phyloP scores from a whole-genome alignment of 1,139 yeast species.

The Geotrichum cucujoidarum region DNA sequence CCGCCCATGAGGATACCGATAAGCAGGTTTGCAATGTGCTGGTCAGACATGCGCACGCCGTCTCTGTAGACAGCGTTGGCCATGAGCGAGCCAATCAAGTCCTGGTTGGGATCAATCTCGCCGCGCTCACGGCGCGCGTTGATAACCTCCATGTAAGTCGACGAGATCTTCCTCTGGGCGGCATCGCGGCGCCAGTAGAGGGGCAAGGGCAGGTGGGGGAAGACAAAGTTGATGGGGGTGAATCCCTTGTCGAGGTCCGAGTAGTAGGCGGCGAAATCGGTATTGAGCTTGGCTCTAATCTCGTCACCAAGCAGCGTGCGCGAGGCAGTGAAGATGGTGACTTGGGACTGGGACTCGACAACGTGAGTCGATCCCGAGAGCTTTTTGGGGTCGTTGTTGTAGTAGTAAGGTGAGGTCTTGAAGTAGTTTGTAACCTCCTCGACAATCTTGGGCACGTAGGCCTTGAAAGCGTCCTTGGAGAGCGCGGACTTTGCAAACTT shows the following conservation, averaged over 20 bases:
- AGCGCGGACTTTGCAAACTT: slow-evolving; percentile 90
- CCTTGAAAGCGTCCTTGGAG: slow-evolving; percentile 75
- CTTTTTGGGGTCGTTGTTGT: slow-evolving; percentile 33
- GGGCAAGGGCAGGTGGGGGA: slow-evolving; percentile 90
- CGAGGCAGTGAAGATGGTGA: slow-evolving; percentile 94
- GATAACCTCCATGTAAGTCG: slow-evolving; percentile 76
- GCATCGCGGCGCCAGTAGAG: slow-evolving; percentile 76
- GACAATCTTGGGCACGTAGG: slow-evolving; percentile 82
- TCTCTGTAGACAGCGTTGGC: slow-evolving; percentile 80
- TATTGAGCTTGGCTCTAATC: slow-evolving; percentile 76
- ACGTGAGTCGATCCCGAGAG: slow-evolving; percentile 59
- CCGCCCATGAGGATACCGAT: slow-evolving; percentile 99
- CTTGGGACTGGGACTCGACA: slow-evolving; percentile 84
- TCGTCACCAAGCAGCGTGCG: slow-evolving; percentile 88
- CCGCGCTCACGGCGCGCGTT: slow-evolving; percentile 58
- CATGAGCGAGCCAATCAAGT: slow-evolving; percentile 85
- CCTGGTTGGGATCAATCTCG: slow-evolving; percentile 77
- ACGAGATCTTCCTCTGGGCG: slow-evolving; percentile 78
- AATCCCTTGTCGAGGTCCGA: slow-evolving; percentile 94
- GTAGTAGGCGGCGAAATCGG: slow-evolving; percentile 78
- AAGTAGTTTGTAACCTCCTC: slow-evolving; percentile 72
- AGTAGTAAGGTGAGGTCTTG: slow-evolving; percentile 43
- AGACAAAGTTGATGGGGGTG: slow-evolving; percentile 91
- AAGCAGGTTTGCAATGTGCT: slow-evolving; percentile 86
- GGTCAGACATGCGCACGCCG: slow-evolving; percentile 90